Conservation (phyloP, 2,329 filamentous ascomycete genomes). For the Hypoxylon sp. region DNA sequence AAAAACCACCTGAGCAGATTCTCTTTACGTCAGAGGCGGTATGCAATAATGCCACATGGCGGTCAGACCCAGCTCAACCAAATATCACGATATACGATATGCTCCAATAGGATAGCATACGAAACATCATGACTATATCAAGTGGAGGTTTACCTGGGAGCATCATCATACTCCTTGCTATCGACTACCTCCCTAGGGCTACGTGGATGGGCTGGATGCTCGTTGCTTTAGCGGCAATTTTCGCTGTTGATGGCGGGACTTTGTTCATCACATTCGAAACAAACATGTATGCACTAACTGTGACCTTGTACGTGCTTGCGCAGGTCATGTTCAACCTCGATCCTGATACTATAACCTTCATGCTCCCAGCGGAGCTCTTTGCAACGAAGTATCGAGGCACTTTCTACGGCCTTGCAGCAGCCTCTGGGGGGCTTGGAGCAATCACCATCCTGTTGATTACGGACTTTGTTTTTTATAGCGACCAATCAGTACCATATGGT, state of each 20-base stretch:
- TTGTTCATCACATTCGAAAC: constrained; percentile 47
- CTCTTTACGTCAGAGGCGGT: constrained; percentile 4
- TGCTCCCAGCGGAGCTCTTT: constrained; percentile 76
- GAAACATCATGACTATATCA: constrained; percentile 47
- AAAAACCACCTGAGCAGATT: constrained; percentile 5
- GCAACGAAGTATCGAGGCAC: constrained; percentile 74
- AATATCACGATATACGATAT: constrained; percentile 43
- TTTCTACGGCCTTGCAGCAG: constrained; percentile 74
- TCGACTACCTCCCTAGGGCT: constrained; percentile 49
- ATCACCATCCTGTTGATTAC: constrained; percentile 67
- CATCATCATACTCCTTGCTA: constrained; percentile 44
- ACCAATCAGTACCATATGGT: constrained; percentile 6
- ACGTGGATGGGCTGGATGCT: constrained; percentile 51
- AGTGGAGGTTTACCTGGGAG: constrained; percentile 46
- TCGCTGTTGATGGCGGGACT: constrained; percentile 48
- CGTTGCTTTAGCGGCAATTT: constrained; percentile 45
- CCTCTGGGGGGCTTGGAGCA: constrained; percentile 71
- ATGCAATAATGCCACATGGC: constrained; percentile 32
- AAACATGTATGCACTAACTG: constrained; percentile 55
- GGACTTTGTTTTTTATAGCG: constrained; percentile 37
- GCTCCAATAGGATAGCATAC: constrained; percentile 43
- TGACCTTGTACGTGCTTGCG: constrained; percentile 66
- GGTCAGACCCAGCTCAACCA: constrained; percentile 34
- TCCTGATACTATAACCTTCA: constrained; percentile 74
- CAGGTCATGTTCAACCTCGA: constrained; percentile 72